Evolutionary conservation across 805 yeast species (phyloP), one percentile per base, ranked within the genome.

Genomic region (Vanderwaltozyma yarrowii): DNA sequence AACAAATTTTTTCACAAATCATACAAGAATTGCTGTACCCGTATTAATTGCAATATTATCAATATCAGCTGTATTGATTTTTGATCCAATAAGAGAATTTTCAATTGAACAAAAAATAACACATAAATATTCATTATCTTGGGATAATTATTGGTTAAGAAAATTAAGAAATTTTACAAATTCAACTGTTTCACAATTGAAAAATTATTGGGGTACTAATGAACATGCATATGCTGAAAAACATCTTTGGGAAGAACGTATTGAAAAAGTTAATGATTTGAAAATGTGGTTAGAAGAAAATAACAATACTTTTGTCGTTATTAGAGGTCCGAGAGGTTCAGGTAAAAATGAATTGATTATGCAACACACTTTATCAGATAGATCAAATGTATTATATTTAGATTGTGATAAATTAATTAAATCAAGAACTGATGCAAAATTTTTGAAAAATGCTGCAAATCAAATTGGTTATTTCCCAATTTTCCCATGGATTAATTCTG

Each of bases 241-340:
- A 16, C 54, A 54, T 33, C 51, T 80, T 19, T 81, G 94, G 94
- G 69, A 71, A 26, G 94, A 87, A 50, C 66, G 95, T 31, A 58
- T 66, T 28, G 81, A 78, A 37, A 72, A 74, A 43, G 76, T 80
- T 1, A 76, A 78, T 40, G 85, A 81, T 45, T 53, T 92, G 39
- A 72, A 70, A 46, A 64, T 82, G 47, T 83, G 94, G 92, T 64
- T 92, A 5, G 78, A 76, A 41, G 98, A 92, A 57, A 88, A 87
- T 44, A 77, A 78, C n/a, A 80, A 82, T 56, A 85, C 96, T 2
- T 92, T 87, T 54, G 87, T 89, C 19, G 76, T 92, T 3, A 78
- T 92, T 3, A 75, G 79, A 44, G 98, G 98, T 11, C 97, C 98
- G 5, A 72, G 85, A 46, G 98, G 98, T 5, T 78, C 94, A n/a